Conservation (phyloP, 345 rosid genomes). For the Cochlearia excelsa region DNA sequence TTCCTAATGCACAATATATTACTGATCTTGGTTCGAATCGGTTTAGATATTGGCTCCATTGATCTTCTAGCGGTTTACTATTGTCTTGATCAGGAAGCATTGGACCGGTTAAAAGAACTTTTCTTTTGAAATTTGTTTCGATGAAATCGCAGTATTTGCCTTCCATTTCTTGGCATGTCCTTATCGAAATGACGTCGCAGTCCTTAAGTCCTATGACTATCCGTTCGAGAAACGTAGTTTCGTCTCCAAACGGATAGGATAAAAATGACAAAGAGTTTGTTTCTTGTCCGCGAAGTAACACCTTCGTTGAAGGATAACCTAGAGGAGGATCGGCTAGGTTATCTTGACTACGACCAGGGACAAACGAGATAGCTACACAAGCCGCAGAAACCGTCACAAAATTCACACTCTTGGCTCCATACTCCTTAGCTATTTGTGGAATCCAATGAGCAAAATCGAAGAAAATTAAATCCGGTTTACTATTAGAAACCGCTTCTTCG, state of each 20-base stretch:
- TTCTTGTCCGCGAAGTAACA: constrained; percentile 46
- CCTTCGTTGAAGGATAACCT: constrained; percentile 55
- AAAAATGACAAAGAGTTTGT: constrained; percentile 38
- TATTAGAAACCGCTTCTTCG: constrained; percentile 21
- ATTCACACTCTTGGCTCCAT: constrained; percentile 53
- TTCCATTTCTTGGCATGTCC: constrained; percentile 39
- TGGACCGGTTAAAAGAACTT: constrained; percentile 37
- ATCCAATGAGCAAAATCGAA: constrained; percentile 60
- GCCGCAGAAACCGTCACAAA: constrained; percentile 52
- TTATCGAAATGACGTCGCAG: constrained; percentile 33
- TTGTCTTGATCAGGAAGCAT: constrained; percentile 23
- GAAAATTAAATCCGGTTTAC: constrained; percentile 46
- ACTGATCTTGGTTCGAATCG: constrained; percentile 45
- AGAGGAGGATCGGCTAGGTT: constrained; percentile 46
- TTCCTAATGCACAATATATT: constrained; percentile 65
- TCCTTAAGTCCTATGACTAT: constrained; percentile 14
- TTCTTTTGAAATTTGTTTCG: neutral
- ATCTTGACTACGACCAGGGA: constrained; percentile 27
- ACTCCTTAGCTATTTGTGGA: constrained; percentile 43
- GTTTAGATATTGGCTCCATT: constrained; percentile 18
- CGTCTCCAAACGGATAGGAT: constrained; percentile 52
- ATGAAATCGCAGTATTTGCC: constrained; percentile 33
- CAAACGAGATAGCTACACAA: constrained; percentile 24
- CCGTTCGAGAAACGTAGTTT: constrained; percentile 51
- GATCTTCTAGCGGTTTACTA: constrained; percentile 28